Evolutionary conservation across 305 asterid genomes (phyloP).

Genomic region (Fraxinus dipetala): DNA sequence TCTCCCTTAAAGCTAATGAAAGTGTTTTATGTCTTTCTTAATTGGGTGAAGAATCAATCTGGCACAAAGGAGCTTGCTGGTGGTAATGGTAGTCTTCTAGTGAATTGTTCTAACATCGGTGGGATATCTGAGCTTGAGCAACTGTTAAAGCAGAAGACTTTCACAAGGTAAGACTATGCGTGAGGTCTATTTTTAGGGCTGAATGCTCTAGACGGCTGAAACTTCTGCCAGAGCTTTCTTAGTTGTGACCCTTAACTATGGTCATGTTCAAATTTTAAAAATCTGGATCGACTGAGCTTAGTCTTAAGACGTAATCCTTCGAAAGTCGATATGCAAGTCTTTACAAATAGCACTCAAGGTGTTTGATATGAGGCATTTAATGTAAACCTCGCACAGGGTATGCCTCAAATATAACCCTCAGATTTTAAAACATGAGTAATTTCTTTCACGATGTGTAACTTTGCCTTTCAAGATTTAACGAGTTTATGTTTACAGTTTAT

Average conservation of each 20-base stretch:
- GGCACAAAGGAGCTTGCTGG: constrained; percentile 35
- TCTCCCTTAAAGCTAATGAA: not conserved
- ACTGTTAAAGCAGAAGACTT: constrained; percentile 65
- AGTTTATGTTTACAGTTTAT: not conserved
- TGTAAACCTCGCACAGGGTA: not conserved
- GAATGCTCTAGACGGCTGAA: not conserved
- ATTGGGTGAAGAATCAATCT: constrained; percentile 39
- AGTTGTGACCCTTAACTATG: not conserved
- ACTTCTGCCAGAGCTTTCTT: not conserved
- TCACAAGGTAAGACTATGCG: constrained; percentile 50
- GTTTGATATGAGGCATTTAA: not conserved
- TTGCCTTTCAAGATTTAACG: not conserved
- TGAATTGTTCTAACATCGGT: constrained; percentile 28
- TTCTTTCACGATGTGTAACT: not conserved
- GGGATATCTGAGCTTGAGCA: constrained; percentile 67
- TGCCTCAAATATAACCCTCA: not conserved
- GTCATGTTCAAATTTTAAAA: not conserved
- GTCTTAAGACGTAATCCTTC: not conserved
- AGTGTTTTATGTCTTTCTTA: constrained; percentile 15
- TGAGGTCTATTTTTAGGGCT: not conserved
- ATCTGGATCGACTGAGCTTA: not conserved
- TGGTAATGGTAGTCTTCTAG: constrained; percentile 33
- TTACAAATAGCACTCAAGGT: not conserved
- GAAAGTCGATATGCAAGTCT: not conserved
- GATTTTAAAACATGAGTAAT: not conserved